Percentiles rank a stretch among this genome's conserved stretches.
These are phyloP conservation scores for Rhipidocladum racemiflorum DNA, from an alignment of 176 grass and related monocot species.

Conservation along the genomic window DNA sequence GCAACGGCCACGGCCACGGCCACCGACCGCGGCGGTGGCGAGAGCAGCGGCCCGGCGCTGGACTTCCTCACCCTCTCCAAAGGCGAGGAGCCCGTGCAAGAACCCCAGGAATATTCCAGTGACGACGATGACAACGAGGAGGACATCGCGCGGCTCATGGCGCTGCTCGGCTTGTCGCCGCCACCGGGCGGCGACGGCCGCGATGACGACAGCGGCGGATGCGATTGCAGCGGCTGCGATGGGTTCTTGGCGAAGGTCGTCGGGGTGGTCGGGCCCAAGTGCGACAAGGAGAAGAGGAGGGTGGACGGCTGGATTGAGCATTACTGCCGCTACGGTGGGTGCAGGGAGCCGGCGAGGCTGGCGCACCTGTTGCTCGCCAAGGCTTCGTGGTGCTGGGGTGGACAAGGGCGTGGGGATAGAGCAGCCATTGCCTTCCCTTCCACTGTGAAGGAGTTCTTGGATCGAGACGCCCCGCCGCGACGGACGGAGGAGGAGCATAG, in stretches of 20 bases:
- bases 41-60: conserved; percentile 48
- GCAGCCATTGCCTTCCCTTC: conserved; percentile 29
- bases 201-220: conserved; percentile 10
- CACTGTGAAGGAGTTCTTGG: conserved; percentile 50
- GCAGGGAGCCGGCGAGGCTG: conserved; percentile 65
- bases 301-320: conserved; percentile 56
- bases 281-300: conserved; percentile 52
- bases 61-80: conserved; percentile 52
- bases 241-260: conserved; percentile 56
- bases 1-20: neutral
- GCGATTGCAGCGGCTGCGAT: conserved; percentile 52
- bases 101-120: neutral
- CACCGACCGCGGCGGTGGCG: neutral
- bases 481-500: neutral
- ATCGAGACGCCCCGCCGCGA: conserved; percentile 32
- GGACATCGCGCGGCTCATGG: conserved; percentile 55
- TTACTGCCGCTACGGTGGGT: conserved; percentile 19
- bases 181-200: neutral
- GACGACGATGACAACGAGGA: neutral
- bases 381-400: conserved; percentile 24
- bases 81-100: neutral
- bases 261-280: conserved; percentile 51
- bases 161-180: conserved; percentile 40
- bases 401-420: neutral
- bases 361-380: conserved; percentile 58